Percentiles rank a stretch among this genome's conserved stretches.
Evolutionary conservation across 1,284 basidiomycete genomes (phyloP).

Genomic region (Athelia psychrophila): DNA sequence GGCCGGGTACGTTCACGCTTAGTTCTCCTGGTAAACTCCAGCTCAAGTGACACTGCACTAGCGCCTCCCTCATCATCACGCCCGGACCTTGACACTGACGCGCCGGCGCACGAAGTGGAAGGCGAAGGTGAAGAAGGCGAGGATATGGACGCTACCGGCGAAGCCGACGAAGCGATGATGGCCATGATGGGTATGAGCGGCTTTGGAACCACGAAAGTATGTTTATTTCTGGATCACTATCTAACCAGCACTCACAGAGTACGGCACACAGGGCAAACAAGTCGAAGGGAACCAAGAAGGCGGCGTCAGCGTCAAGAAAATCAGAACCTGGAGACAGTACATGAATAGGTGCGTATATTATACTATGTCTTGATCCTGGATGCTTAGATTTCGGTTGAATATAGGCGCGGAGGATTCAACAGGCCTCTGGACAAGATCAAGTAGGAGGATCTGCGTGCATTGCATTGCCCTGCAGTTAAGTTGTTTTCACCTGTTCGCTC

Average conservation of each 20-base stretch:
- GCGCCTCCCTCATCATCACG: constrained; percentile 18
- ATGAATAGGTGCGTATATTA: constrained; percentile 74
- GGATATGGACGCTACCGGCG: constrained; percentile 63
- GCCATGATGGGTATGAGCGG: constrained; percentile 88
- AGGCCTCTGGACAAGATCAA: constrained; percentile 76
- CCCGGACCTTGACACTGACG: constrained; percentile 39
- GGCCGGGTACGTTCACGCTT: constrained; percentile 19
- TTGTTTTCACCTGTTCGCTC: neutral
- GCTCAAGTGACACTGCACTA: constrained; percentile 12
- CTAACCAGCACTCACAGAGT: constrained; percentile 1
- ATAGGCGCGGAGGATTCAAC: constrained; percentile 89
- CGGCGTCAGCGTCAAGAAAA: constrained; percentile 75
- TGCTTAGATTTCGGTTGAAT: constrained; percentile 9
- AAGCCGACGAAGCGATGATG: constrained; percentile 82
- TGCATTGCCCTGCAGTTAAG: neutral
- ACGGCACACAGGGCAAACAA: constrained; percentile 59
- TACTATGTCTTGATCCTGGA: constrained; percentile 5
- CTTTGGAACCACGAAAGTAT: constrained; percentile 89
- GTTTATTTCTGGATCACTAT: constrained; percentile 15
- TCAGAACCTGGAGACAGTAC: constrained; percentile 93
- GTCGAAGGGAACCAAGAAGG: constrained; percentile 86
- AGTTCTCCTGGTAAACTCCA: constrained; percentile 1
- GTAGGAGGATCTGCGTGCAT: constrained; percentile 20
- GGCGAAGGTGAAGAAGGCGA: constrained; percentile 55
- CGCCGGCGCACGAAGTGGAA: constrained; percentile 18